Conservation (phyloP, 2,329 filamentous ascomycete genomes). For the Helotiales sp. region DNA sequence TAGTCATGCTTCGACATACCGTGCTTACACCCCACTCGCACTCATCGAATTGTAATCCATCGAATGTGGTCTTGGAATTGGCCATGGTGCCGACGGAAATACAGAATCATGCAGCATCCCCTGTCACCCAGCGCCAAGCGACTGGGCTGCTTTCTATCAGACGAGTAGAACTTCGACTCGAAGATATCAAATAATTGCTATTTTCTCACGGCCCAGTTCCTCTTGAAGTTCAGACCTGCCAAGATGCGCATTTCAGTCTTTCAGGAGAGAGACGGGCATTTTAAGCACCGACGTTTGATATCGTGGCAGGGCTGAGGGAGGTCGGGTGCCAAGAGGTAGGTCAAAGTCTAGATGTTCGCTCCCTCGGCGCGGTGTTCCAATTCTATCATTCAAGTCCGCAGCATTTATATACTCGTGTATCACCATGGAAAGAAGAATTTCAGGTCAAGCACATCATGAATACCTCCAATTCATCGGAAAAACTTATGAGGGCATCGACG, state of each 20-base stretch:
- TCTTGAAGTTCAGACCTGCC: background rate
- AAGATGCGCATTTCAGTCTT: background rate
- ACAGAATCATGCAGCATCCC: background rate
- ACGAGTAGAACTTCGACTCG: background rate
- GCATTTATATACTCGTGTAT: background rate
- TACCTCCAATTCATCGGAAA: background rate
- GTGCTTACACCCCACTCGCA: background rate
- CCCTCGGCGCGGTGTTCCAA: background rate
- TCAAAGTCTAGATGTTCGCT: background rate
- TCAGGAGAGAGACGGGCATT: background rate
- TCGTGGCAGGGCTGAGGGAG: background rate
- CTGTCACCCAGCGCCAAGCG: background rate
- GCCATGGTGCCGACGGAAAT: background rate
- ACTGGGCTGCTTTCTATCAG: background rate
- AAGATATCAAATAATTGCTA: background rate
- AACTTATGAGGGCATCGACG: background rate
- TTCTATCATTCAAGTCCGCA: background rate
- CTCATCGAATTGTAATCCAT: no score
- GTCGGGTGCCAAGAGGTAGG: background rate
- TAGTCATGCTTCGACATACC: slow-evolving; percentile 3
- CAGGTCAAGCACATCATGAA: background rate
- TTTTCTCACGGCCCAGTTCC: background rate
- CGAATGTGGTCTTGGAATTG: background rate
- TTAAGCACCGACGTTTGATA: background rate
- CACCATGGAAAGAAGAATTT: background rate